Evolutionary conservation across 257 asterid genomes (phyloP).

Genomic region (Fraxinus pennsylvanica): DNA sequence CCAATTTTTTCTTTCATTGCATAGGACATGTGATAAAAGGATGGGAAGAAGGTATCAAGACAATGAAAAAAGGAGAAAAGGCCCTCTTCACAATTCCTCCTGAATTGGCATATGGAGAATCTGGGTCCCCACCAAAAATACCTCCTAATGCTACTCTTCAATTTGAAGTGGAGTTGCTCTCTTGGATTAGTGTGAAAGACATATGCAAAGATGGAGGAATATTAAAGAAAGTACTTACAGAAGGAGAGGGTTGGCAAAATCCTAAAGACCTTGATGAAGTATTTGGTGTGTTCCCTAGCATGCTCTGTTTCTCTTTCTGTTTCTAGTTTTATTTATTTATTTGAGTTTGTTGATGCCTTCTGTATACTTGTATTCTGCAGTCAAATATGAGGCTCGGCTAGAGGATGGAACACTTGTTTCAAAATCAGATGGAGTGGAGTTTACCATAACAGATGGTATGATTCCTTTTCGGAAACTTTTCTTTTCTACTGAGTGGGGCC

Average conservation of each 20-base stretch:
- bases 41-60: slow-evolving; percentile 63
- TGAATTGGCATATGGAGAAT: slow-evolving; percentile 56
- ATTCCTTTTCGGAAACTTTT: neutral
- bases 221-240: slow-evolving; percentile 43
- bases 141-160: slow-evolving; percentile 59
- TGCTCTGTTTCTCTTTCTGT: neutral
- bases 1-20: neutral
- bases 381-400: slow-evolving; percentile 45
- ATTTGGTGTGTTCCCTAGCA: slow-evolving; percentile 31
- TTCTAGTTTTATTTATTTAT: neutral
- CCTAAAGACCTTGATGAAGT: slow-evolving; percentile 65
- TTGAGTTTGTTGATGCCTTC: neutral
- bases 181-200: slow-evolving; percentile 56
- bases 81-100: slow-evolving; percentile 57
- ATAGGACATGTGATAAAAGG: slow-evolving; percentile 61
- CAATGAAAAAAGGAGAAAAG: slow-evolving; percentile 67
- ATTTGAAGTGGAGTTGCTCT: slow-evolving; percentile 57
- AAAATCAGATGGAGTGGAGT: slow-evolving; percentile 47
- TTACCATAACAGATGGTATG: slow-evolving; percentile 52
- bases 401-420: slow-evolving; percentile 56
- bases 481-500: neutral
- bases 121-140: slow-evolving; percentile 60
- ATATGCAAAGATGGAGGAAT: slow-evolving; percentile 63
- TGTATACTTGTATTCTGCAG: slow-evolving; percentile 29
- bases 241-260: slow-evolving; percentile 69